These are phyloP conservation scores for Remersonia thermophila DNA, from an alignment of 2,329 filamentous ascomycete species.

Conservation along the genomic window DNA sequence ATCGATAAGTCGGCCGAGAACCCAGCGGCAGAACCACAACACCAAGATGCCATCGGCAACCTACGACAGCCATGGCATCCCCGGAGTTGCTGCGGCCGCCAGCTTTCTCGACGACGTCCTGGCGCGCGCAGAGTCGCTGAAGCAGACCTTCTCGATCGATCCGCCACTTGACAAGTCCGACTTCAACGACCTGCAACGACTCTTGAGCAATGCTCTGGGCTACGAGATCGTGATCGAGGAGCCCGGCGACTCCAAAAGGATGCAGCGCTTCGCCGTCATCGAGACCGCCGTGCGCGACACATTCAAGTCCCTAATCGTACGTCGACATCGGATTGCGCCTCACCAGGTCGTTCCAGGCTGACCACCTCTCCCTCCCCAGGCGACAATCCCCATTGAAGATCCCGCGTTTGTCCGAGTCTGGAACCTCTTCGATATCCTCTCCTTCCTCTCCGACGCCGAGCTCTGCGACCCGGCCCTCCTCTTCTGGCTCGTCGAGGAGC, in stretches of 20 bases:
- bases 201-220: slow-evolving; percentile 31
- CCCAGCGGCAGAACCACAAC: no score
- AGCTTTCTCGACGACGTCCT: slow-evolving; percentile 46
- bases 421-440: slow-evolving; percentile 89
- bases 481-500: slow-evolving; percentile 85
- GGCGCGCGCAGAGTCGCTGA: slow-evolving; percentile 43
- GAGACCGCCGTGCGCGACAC: slow-evolving; percentile 74
- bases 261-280: slow-evolving; percentile 54
- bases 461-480: slow-evolving; percentile 66
- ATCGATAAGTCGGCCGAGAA: no score
- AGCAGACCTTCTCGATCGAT: slow-evolving; percentile 52
- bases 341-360: slow-evolving; percentile 16
- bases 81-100: slow-evolving; percentile 41
- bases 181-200: slow-evolving; percentile 37
- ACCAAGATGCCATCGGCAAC: slow-evolving; percentile 38
- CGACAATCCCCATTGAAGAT: slow-evolving; percentile 61
- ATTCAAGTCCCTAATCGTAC: slow-evolving; percentile 69
- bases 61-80: slow-evolving; percentile 34
- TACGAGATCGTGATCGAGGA: slow-evolving; percentile 20
- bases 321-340: slow-evolving; percentile 20
- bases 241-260: slow-evolving; percentile 28
- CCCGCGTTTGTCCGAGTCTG: slow-evolving; percentile 73
- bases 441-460: slow-evolving; percentile 73
- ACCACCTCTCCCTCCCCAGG: slow-evolving; percentile 33
- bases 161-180: slow-evolving; percentile 62